Evolutionary conservation across 192 early-diverging fungal genomes (phyloP), one percentile per base, ranked within the genome.

Genomic region (Paraglomus occultum): DNA sequence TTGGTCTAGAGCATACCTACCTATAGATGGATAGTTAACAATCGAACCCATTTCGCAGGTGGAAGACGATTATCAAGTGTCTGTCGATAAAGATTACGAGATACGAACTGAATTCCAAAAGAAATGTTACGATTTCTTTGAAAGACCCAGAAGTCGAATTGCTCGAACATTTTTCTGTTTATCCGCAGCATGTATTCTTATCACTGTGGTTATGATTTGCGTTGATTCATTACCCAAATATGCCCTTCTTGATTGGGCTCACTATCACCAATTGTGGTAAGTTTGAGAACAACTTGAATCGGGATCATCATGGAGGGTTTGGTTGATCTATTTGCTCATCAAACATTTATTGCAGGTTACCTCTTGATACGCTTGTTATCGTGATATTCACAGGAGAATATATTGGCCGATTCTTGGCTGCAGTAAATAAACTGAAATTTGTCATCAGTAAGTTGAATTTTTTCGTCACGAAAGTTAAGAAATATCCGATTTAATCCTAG

Each of bases 71-170:
- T 31, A 31, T 31, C 31, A 31, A 31, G 31, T 2, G 31, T 31
- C 31, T 31, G 3, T 1, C 31, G 1, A 31, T 31, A 31, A 31
- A 31, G 31, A 31, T 3, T 3, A 31, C 3, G 31, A 31, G 31
- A 31, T 31, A 31, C 20, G 23, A 57, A 57, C 54, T 7, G 22
- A n/a, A 38, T 57, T 57, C 22, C 54, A 57, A 20, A n/a, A 15
- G 20, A 57, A 57, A 57, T 57, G 22, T n/a, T 57, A 57, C 20
- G 11, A 57, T 57, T 57, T 57, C 20, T 57, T 57, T 57, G 54
- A 57, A 14, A 38, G 39, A 57, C 54, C 54, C 39, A 20, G 9
- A 23, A 38, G 22, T 10, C 22, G 6, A 8, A 22, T 6, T 14
- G 54, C 54, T 3, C 22, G n/a, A 31, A 8, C 8, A 14, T 57